These are phyloP conservation scores for Blastobotrys illinoisensis DNA, from an alignment of 1,139 yeast genomes.

Conservation along the genomic window DNA sequence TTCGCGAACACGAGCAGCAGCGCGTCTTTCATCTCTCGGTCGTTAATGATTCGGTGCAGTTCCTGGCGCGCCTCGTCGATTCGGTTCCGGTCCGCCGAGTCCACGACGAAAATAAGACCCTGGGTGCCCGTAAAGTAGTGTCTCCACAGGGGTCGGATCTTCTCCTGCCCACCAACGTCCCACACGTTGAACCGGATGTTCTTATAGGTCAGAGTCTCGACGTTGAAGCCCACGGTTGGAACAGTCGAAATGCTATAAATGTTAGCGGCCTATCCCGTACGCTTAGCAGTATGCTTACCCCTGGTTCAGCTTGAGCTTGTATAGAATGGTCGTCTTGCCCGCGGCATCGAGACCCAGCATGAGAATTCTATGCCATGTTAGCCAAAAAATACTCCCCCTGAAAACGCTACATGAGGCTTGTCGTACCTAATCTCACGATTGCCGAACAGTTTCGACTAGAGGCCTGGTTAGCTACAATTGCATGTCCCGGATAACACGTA, in stretches of 20 bases:
- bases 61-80: constrained; percentile 76
- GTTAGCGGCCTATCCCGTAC: not conserved
- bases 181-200: constrained; percentile 88
- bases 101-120: constrained; percentile 90
- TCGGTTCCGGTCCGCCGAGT: constrained; percentile 66
- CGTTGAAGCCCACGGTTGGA: constrained; percentile 93
- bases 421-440: constrained; percentile 34
- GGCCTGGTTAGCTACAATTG: not conserved
- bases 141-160: constrained; percentile 89
- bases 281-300: constrained; percentile 30
- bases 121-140: constrained; percentile 92
- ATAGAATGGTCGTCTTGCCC: constrained; percentile 77
- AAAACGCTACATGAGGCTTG: not conserved
- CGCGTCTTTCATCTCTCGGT: constrained; percentile 76
- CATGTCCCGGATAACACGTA: constrained; percentile 18
- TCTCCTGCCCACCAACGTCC: constrained; percentile 97
- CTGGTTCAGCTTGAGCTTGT: constrained; percentile 68
- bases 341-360: constrained; percentile 93
- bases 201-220: constrained; percentile 84
- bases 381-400: not conserved
- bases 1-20: constrained; percentile 81
- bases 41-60: constrained; percentile 67
- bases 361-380: constrained; percentile 45
- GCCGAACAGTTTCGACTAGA: constrained; percentile 44
- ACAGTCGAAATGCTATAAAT: constrained; percentile 59